Evolutionary conservation across 2,329 filamentous ascomycete genomes (phyloP).

Genomic region (Fusarium lateritium): DNA sequence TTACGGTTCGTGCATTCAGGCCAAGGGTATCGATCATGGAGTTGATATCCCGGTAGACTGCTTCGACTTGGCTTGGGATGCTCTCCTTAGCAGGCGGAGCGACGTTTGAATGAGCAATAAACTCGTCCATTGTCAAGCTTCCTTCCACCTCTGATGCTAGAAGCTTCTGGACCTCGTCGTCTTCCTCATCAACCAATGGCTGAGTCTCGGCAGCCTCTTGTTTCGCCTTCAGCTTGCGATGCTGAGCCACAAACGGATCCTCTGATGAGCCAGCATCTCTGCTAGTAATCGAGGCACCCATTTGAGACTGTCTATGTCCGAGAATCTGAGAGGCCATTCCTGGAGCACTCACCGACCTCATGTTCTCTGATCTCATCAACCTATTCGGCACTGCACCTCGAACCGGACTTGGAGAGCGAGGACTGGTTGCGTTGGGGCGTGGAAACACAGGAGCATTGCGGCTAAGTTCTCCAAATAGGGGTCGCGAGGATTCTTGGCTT

Average conservation of each 20-base stretch:
- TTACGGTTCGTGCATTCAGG: slow-evolving; percentile 81
- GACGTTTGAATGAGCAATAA: slow-evolving; percentile 74
- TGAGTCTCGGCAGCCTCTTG: slow-evolving; percentile 71
- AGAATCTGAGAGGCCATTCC: slow-evolving; percentile 70
- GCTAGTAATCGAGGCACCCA: slow-evolving; percentile 58
- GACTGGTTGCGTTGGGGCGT: slow-evolving; percentile 69
- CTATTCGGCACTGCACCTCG: slow-evolving; percentile 70
- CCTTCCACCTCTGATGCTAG: slow-evolving; percentile 73
- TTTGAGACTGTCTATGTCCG: slow-evolving; percentile 56
- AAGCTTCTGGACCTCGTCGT: slow-evolving; percentile 75
- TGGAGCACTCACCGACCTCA: slow-evolving; percentile 73
- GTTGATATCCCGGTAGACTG: slow-evolving; percentile 85
- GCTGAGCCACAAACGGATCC: slow-evolving; percentile 65
- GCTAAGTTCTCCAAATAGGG: slow-evolving; percentile 69
- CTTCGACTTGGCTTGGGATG: slow-evolving; percentile 74
- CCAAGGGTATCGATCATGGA: slow-evolving; percentile 96
- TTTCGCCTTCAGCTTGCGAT: slow-evolving; percentile 66
- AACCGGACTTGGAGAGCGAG: slow-evolving; percentile 81
- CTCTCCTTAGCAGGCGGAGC: slow-evolving; percentile 68
- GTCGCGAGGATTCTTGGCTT: slow-evolving; percentile 60
- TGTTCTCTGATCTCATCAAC: slow-evolving; percentile 63
- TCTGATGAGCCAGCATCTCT: slow-evolving; percentile 56
- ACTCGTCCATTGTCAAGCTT: slow-evolving; percentile 75
- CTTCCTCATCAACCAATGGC: slow-evolving; percentile 76
- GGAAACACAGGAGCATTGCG: slow-evolving; percentile 68